A percentile compares a stretch with the other conserved stretches of the same genome.
phyloP scores from a whole-genome alignment of 106 monocot genomes.

The Acorus calamus region DNA sequence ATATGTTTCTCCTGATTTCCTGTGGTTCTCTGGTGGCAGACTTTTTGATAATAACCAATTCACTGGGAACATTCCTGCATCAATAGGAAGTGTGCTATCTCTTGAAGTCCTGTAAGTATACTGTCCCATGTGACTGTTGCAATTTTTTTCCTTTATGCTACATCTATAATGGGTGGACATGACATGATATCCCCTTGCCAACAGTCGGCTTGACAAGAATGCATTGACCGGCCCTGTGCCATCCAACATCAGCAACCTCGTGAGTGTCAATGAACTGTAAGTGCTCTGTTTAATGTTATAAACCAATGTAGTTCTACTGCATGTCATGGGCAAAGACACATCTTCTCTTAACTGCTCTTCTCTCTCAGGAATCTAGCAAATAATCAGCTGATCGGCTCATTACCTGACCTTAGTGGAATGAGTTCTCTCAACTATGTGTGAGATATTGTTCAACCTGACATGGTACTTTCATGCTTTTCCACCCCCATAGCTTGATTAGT shows the following conservation, averaged over 20 bases:
- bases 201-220: constrained; percentile 79
- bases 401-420: constrained; percentile 57
- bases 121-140: not conserved
- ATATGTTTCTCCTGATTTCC: constrained; percentile 1
- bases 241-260: constrained; percentile 49
- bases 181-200: not conserved
- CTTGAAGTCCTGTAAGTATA: constrained; percentile 66
- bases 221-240: constrained; percentile 55
- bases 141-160: too few species aligned
- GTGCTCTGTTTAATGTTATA: constrained; percentile 3
- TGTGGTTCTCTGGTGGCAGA: too few species aligned
- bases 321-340: too few species aligned
- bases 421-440: constrained; percentile 54
- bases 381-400: constrained; percentile 46
- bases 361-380: constrained; percentile 65
- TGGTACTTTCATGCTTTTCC: not conserved
- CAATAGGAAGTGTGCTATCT: constrained; percentile 33
- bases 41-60: constrained; percentile 60
- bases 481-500: not conserved
- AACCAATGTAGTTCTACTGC: not conserved
- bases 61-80: constrained; percentile 49
- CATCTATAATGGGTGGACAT: too few species aligned
- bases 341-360: not conserved
- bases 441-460: constrained; percentile 5
- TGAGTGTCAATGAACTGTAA: constrained; percentile 56